These are phyloP conservation scores for Serendipita sp. DNA, from an alignment of 768 basidiomycete species.

Conservation along the genomic window DNA sequence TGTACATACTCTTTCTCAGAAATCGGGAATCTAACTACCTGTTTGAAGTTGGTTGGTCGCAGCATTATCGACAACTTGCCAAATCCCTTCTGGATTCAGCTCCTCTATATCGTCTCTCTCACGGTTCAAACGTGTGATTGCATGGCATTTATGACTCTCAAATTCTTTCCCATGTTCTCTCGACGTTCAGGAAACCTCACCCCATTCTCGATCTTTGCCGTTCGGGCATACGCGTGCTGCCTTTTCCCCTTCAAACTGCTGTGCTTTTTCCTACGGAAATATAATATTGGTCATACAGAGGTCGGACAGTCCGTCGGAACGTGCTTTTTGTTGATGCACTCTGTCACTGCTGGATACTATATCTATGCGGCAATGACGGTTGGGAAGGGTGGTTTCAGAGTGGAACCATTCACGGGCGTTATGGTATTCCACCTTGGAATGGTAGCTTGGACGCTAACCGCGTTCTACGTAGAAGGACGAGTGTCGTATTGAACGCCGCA, in stretches of 20 bases:
- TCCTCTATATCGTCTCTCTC: not conserved
- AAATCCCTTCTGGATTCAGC: not conserved
- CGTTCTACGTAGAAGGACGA: not conserved
- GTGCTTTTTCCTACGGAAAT: not conserved
- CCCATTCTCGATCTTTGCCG: not conserved
- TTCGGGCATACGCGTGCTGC: not conserved
- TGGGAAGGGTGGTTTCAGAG: constrained; percentile 1
- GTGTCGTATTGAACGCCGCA: not conserved
- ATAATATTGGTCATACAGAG: not conserved
- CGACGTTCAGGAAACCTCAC: not conserved
- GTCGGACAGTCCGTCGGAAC: not conserved
- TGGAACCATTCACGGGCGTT: not conserved
- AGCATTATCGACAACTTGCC: not conserved
- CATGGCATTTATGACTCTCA: not conserved
- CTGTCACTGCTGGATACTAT: not conserved
- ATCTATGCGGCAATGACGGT: not conserved
- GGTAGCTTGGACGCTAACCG: not conserved
- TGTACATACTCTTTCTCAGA: constrained; percentile 16
- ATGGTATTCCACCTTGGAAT: not conserved
- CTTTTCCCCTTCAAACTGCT: constrained; percentile 3
- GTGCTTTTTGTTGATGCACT: not conserved
- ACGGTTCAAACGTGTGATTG: not conserved
- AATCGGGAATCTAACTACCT: too few species aligned
- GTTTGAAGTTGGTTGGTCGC: too few species aligned
- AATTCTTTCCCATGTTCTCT: not conserved